Evolutionary conservation across 2,329 filamentous ascomycete species (phyloP), one percentile per base, ranked within the genome.

Genomic region (Fusarium secorum): DNA sequence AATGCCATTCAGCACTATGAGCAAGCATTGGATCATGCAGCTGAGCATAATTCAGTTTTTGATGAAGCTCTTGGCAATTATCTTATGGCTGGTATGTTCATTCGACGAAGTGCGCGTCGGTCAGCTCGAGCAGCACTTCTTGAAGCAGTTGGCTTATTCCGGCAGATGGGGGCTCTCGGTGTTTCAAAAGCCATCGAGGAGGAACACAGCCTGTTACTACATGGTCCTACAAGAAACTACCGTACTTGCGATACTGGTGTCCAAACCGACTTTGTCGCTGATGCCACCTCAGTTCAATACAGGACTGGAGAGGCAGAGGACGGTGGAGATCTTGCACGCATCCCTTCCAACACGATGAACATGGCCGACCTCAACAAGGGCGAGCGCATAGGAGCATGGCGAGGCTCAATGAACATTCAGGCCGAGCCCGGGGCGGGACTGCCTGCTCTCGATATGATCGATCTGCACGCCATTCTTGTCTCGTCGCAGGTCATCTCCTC

Each of bases 401-500:
- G 88, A 72, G 87, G 87, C 20, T 86, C 87, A 15, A 89, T 88
- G 81, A 82, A 85, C 54, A 77, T 82, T 49, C 85, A 87, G 63
- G 80, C 86, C 10, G 88, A 89, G 69, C 83, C 87, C 24, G 87
- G 87, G 5, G 88, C 84, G 38, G 90, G 90, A 15, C 84, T 94
- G 64, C 91, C 91, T 42, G 90, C 91, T 32, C 85, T 95, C 57
- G 93, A 95, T 81, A 94, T 95, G 90, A 90, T 95, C 76, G 93
- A 95, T 78, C 80, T 95, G 67, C 90, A 93, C 44, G 91, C 91
- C 28, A 95, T 95, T 64, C 83, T 95, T 18, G 90, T 93, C 73
- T 93, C 91, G 5, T 94, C 91, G 14, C 93, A 94, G 77, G 88
- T 95, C 45, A 90, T 95, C 45, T 95, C 92, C 8, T 94, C 92